Evolutionary conservation across 192 early-diverging fungal genomes (phyloP).

Genomic region (Backusella australiensis): DNA sequence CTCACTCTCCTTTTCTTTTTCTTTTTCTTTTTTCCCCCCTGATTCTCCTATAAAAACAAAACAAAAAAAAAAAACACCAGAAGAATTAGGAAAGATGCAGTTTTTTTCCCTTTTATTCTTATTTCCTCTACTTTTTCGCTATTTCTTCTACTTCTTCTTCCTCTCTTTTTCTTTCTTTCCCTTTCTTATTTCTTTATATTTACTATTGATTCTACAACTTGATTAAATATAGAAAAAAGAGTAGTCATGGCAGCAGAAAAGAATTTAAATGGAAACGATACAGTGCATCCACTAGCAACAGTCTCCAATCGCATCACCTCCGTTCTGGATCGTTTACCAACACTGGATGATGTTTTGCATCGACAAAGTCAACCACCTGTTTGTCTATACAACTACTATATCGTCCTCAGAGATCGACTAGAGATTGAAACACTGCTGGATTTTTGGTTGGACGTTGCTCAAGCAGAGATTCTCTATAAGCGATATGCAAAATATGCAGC

Average conservation of each 20-base stretch:
- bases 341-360: conserved; percentile 63
- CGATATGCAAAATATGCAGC: conserved; percentile 39
- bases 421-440: conserved; percentile 61
- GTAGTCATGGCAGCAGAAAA: neutral
- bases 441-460: conserved; percentile 75
- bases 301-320: conserved; percentile 5
- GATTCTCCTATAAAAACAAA: neutral
- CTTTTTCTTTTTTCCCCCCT: neutral
- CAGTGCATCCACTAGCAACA: conserved; percentile 9
- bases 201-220: neutral
- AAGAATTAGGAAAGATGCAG: neutral
- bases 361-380: conserved; percentile 67
- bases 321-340: conserved; percentile 48
- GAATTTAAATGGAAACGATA: conserved; percentile 6
- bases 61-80: neutral
- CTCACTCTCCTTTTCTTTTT: neutral
- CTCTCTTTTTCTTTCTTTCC: neutral
- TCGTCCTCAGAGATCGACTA: conserved; percentile 65
- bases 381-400: conserved; percentile 75
- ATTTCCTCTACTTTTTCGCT: neutral
- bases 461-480: conserved; percentile 64
- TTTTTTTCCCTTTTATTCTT: neutral
- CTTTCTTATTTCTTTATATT: neutral
- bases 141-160: neutral
- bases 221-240: neutral